Evolutionary conservation across 139 green algal species (phyloP), one percentile per base, ranked within the genome.

Genomic region (Pleodorina starrii): DNA sequence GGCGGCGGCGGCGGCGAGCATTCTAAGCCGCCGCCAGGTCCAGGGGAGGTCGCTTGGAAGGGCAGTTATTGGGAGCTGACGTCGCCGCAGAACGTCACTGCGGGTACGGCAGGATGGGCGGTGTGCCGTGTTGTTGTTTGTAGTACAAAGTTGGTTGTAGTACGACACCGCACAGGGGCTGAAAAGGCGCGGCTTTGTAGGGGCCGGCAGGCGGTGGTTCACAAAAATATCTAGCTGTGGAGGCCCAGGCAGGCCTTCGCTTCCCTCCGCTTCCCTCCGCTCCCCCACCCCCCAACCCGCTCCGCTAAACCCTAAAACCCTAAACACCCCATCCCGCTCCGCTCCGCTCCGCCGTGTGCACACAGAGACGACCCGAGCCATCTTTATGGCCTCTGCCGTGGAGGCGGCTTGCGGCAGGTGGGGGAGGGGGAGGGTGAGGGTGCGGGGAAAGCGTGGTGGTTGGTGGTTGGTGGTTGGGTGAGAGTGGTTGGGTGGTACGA

Each of bases 391-490:
- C 5, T 57, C 79, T 0, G 36, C 21, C 1, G 79, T 85, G 51
- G 78, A 85, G 54, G 51, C 78, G 25, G 51, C 78, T 16, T 85
- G 78, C 38, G 54, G 78, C 50, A 44, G 77, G 77, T 84, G 32
- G 35, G 68, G 50, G 21, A 17, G 40, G 36, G 71, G 11, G 17
- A 25, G 25, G 11, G 60, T 35, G 60, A 1, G 60, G 60, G n/a
- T n/a, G n/a, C n/a, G n/a, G n/a, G n/a, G n/a, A n/a, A n/a, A n/a
- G n/a, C n/a, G n/a, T n/a, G n/a, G n/a, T n/a, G n/a, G n/a, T n/a
- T n/a, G n/a, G n/a, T n/a, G n/a, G n/a, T n/a, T n/a, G n/a, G n/a
- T n/a, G n/a, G n/a, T n/a, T n/a, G n/a, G n/a, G n/a, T n/a, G n/a
- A n/a, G n/a, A n/a, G n/a, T n/a, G n/a, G n/a, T n/a, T n/a, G n/a